phyloP scores from a whole-genome alignment of 345 rosid genomes.

The Euphorbia pulcherrima region DNA sequence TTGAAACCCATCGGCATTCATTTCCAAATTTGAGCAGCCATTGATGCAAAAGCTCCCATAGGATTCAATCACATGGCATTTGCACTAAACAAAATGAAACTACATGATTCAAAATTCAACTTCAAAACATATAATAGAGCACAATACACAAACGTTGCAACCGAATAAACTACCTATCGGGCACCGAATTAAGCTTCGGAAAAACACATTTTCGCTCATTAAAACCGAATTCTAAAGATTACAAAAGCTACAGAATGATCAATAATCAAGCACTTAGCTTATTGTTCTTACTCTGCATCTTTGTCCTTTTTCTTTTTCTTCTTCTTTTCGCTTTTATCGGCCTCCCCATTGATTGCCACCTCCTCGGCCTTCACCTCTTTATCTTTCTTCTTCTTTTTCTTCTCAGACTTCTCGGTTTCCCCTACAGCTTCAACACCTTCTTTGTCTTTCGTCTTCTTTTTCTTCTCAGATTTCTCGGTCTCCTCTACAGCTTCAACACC shows the following conservation, averaged over 20 bases:
- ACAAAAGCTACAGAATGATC: constrained; percentile 12
- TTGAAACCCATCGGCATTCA: not conserved
- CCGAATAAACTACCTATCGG: not conserved
- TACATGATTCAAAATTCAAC: not conserved
- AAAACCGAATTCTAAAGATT: constrained; percentile 15
- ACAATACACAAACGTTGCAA: not conserved
- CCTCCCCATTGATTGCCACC: constrained; percentile 36
- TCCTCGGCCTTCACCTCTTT: constrained; percentile 46
- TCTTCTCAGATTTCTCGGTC: constrained; percentile 49
- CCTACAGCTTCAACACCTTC: constrained; percentile 36
- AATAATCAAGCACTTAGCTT: not conserved
- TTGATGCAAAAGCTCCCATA: not conserved
- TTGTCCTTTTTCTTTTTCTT: constrained; percentile 60
- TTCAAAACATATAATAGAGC: not conserved
- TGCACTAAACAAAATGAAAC: not conserved
- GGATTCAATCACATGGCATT: not conserved
- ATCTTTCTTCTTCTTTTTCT: constrained; percentile 71
- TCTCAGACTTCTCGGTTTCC: constrained; percentile 41
- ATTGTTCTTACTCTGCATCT: constrained; percentile 26
- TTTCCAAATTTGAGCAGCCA: too few relatives aligned
- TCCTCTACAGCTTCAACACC: constrained; percentile 30
- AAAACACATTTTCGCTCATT: constrained; percentile 1
- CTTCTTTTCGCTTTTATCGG: constrained; percentile 63
- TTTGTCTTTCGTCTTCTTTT: constrained; percentile 50
- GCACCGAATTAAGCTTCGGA: not conserved